Conservation (phyloP, 768 basidiomycete genomes). For the Trametes punicea region DNA sequence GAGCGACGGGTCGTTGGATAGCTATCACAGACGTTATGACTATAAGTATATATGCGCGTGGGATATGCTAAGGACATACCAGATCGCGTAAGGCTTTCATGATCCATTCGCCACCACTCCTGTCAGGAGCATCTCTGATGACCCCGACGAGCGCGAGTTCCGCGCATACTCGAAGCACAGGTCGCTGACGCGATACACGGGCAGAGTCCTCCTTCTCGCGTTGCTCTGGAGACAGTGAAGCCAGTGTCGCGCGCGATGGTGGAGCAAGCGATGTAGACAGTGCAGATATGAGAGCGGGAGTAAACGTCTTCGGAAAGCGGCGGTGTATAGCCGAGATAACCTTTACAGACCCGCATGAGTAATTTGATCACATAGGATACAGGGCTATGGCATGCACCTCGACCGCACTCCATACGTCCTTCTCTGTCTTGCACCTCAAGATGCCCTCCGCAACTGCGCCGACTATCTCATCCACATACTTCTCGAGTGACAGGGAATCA, state of each 20-base stretch:
- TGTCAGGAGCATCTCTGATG: slow-evolving; percentile 65
- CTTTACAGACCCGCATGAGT: slow-evolving; percentile 40
- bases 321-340: slow-evolving; percentile 86
- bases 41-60: neutral
- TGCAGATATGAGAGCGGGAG: slow-evolving; percentile 61
- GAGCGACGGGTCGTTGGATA: slow-evolving; percentile 82
- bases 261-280: slow-evolving; percentile 57
- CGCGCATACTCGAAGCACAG: slow-evolving; percentile 80
- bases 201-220: slow-evolving; percentile 89
- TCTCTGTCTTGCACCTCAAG: slow-evolving; percentile 84
- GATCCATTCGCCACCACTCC: slow-evolving; percentile 85
- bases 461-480: slow-evolving; percentile 94
- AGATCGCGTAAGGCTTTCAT: slow-evolving; percentile 83
- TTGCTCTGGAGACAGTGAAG: slow-evolving; percentile 67
- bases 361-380: neutral
- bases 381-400: slow-evolving; percentile 55
- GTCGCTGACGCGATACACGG: slow-evolving; percentile 78
- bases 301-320: slow-evolving; percentile 79
- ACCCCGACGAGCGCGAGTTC: slow-evolving; percentile 89
- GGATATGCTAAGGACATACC: slow-evolving; percentile 47
- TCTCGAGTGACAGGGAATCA: slow-evolving; percentile 84
- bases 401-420: slow-evolving; percentile 87
- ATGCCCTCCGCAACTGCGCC: slow-evolving; percentile 85
- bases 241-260: slow-evolving; percentile 53
- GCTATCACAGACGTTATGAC: slow-evolving; percentile 38